phyloP scores from a whole-genome alignment of 495 filamentous ascomycete species.

The Xylaria acuta region DNA sequence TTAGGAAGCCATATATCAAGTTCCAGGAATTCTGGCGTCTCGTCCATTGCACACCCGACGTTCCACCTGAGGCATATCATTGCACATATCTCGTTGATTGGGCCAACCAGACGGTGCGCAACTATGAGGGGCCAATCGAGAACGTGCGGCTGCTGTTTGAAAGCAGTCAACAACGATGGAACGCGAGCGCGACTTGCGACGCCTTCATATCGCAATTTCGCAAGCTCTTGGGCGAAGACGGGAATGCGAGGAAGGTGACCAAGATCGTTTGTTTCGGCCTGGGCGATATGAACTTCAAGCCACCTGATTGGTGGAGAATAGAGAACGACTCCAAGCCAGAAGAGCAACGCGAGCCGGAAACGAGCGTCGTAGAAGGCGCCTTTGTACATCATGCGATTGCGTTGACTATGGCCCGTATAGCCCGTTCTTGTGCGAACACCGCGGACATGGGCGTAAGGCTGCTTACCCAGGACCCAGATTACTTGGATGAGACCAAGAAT shows the following conservation, averaged over 20 bases:
- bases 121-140: conserved; percentile 45
- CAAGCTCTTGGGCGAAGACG: conserved; percentile 32
- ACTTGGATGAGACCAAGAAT: conserved; percentile 43
- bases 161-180: background rate
- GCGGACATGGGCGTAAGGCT: conserved; percentile 39
- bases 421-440: background rate
- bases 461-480: conserved; percentile 46
- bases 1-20: background rate
- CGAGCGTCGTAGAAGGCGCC: conserved; percentile 20
- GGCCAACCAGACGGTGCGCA: conserved; percentile 43
- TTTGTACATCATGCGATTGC: conserved; percentile 24
- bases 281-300: conserved; percentile 44
- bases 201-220: conserved; percentile 34
- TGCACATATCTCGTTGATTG: conserved; percentile 50
- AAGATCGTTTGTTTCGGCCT: conserved; percentile 51
- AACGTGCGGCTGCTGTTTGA: conserved; percentile 16
- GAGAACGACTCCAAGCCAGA: conserved; percentile 38
- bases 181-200: background rate
- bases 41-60: conserved; percentile 33
- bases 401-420: conserved; percentile 29
- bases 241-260: conserved; percentile 35
- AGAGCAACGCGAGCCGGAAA: conserved; percentile 41
- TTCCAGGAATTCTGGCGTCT: conserved; percentile 13
- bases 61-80: conserved; percentile 42
- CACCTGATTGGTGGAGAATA: conserved; percentile 36